These are phyloP conservation scores for Diplodia mutila DNA, from an alignment of 2,329 filamentous ascomycete genomes.

Conservation along the genomic window DNA sequence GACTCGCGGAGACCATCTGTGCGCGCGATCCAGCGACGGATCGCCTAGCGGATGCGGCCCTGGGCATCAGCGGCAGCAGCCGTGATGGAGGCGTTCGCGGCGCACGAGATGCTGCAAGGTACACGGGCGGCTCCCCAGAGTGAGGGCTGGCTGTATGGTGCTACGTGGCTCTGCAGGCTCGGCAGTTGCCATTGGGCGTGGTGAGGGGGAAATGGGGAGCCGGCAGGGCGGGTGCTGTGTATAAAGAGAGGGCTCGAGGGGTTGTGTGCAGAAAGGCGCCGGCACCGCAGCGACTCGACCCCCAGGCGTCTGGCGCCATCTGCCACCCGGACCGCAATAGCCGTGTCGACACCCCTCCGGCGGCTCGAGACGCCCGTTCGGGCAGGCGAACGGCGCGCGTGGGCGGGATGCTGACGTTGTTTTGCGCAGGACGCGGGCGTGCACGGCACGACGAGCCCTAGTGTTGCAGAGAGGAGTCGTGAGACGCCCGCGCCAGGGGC, in stretches of 20 bases:
- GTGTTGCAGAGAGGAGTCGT: constrained; percentile 21
- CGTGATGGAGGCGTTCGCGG: not conserved
- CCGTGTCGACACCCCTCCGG: not conserved
- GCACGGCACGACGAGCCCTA: constrained; percentile 21
- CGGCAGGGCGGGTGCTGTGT: constrained; percentile 6
- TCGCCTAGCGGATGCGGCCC: not conserved
- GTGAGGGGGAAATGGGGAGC: constrained; percentile 20
- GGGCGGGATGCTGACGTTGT: constrained; percentile 18
- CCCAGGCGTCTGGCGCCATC: not conserved
- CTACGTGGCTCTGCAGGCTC: constrained; percentile 23
- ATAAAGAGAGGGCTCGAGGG: constrained; percentile 6
- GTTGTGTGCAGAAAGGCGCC: not conserved
- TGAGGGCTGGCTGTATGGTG: constrained; percentile 20
- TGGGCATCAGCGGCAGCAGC: not conserved
- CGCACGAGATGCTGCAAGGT: constrained; percentile 15
- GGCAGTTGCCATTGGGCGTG: constrained; percentile 19
- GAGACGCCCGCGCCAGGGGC: constrained; percentile 24
- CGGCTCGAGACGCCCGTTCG: not conserved
- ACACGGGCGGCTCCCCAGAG: constrained; percentile 20
- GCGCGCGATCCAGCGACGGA: not conserved
- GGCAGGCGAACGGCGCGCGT: constrained; percentile 15
- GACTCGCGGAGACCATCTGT: not conserved
- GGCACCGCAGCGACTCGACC: not conserved
- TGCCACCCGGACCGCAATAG: constrained; percentile 6
- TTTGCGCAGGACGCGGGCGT: not conserved